Percentiles rank a stretch among this genome's conserved stretches.
phyloP scores from a whole-genome alignment of 306 rosid genomes.

The Bauhinia variegata region DNA sequence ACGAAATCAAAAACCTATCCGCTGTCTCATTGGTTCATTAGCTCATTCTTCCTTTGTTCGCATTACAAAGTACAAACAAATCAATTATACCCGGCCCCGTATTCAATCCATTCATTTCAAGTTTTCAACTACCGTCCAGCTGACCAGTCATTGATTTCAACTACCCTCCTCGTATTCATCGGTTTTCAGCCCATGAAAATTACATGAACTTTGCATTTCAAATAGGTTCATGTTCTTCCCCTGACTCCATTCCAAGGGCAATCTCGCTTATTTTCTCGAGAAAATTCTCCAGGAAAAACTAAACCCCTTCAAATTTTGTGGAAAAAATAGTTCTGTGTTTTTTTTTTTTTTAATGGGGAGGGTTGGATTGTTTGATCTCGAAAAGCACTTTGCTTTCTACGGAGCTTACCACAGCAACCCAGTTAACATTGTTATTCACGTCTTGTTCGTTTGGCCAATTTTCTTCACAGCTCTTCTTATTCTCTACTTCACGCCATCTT shows the following conservation, averaged over 20 bases:
- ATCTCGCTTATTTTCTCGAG: neutral
- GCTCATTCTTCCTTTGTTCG: too few relatives aligned
- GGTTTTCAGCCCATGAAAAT: neutral
- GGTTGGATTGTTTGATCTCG: conserved; percentile 69
- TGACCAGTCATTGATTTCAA: neutral
- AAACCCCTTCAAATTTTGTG: neutral
- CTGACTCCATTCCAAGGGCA: neutral
- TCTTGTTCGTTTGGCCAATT: conserved; percentile 81
- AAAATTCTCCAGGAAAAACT: conserved; percentile 12
- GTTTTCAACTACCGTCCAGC: neutral
- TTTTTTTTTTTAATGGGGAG: conserved; percentile 43
- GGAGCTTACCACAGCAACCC: conserved; percentile 80
- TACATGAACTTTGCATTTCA: neutral
- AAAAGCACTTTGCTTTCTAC: conserved; percentile 73
- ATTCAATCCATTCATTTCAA: neutral
- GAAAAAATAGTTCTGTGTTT: neutral
- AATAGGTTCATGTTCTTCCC: neutral
- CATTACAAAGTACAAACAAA: too few relatives aligned
- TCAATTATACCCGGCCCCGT: too few relatives aligned
- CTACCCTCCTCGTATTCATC: neutral
- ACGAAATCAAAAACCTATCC: too few relatives aligned
- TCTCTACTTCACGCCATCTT: conserved; percentile 65
- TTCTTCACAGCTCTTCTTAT: conserved; percentile 66
- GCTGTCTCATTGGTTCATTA: too few relatives aligned
- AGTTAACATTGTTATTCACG: conserved; percentile 64